phyloP scores from a whole-genome alignment of 768 basidiomycete genomes.

The Strobilomyces echinocephalus region DNA sequence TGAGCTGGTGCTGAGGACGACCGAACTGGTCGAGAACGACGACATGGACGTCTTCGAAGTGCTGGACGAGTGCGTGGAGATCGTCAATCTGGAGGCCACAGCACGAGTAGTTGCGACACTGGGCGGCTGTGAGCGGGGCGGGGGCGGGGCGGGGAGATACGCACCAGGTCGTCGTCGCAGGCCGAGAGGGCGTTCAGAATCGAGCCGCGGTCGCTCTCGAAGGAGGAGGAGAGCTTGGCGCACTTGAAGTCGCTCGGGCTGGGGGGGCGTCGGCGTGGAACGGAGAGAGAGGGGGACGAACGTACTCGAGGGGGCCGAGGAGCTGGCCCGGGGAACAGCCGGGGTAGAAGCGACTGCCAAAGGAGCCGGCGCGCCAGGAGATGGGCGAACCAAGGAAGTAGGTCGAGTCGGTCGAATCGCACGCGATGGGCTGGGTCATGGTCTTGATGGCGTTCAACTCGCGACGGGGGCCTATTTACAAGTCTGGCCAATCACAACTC shows the following conservation, averaged over 20 bases:
- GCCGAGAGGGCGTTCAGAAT: conserved; percentile 64
- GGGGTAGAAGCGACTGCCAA: conserved; percentile 57
- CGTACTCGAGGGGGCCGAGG: conserved; percentile 63
- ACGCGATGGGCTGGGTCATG: conserved; percentile 46
- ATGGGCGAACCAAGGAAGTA: conserved; percentile 72
- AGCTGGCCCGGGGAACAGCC: conserved; percentile 61
- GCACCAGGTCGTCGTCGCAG: conserved; percentile 68
- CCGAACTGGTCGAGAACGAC: too few species aligned
- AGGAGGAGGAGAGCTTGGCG: conserved; percentile 45
- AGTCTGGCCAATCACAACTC: conserved; percentile 2
- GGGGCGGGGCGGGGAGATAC: conserved; percentile 17
- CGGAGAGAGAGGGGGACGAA: conserved; percentile 3
- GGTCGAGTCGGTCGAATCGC: conserved; percentile 39
- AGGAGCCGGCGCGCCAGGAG: conserved; percentile 67
- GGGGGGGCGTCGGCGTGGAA: not conserved
- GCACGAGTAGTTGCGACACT: conserved; percentile 88
- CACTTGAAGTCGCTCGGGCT: conserved; percentile 47
- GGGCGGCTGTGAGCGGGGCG: not conserved
- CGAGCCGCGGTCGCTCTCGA: conserved; percentile 55
- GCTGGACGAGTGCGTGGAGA: too few species aligned
- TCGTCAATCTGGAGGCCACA: conserved; percentile 79
- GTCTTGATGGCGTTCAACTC: not conserved
- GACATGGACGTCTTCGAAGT: too few species aligned
- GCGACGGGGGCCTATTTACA: conserved; percentile 22
- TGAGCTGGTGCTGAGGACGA: too few species aligned